Percentiles rank a stretch among this genome's conserved stretches.
phyloP scores from a whole-genome alignment of 176 grass and related monocot genomes.

The Oryza glumipatula region DNA sequence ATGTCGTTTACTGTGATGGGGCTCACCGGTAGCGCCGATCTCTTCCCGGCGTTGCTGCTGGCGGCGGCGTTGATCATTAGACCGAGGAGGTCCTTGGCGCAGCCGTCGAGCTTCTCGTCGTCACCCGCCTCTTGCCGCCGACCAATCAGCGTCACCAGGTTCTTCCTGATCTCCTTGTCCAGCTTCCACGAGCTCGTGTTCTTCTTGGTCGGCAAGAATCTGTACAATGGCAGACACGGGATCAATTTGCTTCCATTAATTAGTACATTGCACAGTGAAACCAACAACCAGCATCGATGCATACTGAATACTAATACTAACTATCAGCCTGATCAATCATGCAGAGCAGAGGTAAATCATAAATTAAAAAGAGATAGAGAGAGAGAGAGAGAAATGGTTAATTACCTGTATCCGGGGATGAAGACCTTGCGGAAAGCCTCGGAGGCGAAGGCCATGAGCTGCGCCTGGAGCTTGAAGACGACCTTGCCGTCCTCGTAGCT shows the following conservation, averaged over 20 bases:
- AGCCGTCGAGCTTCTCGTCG: constrained; percentile 49
- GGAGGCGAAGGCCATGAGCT: constrained; percentile 85
- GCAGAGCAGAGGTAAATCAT: background rate
- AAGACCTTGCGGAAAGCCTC: constrained; percentile 97
- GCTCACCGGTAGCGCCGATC: constrained; percentile 27
- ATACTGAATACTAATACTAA: background rate
- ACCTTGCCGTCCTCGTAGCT: constrained; percentile 95
- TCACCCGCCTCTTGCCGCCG: constrained; percentile 49
- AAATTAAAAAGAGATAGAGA: background rate
- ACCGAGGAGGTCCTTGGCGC: constrained; percentile 74
- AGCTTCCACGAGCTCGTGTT: constrained; percentile 95
- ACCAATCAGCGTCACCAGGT: constrained; percentile 71
- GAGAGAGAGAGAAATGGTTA: background rate
- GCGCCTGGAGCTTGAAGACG: constrained; percentile 85
- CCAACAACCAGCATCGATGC: background rate
- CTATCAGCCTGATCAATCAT: background rate
- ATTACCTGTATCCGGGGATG: constrained; percentile 96
- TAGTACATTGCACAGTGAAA: background rate
- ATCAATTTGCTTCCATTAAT: background rate
- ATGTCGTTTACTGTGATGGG: constrained; percentile 86
- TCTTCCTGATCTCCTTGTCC: constrained; percentile 93
- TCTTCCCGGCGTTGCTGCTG: constrained; percentile 33
- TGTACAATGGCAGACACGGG: constrained; percentile 5
- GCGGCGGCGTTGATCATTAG: constrained; percentile 72
- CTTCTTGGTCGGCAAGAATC: constrained; percentile 97